Percentiles rank a stretch among this genome's conserved stretches.
Evolutionary conservation across 768 basidiomycete species (phyloP).

Genomic region (Trametes coccinea): DNA sequence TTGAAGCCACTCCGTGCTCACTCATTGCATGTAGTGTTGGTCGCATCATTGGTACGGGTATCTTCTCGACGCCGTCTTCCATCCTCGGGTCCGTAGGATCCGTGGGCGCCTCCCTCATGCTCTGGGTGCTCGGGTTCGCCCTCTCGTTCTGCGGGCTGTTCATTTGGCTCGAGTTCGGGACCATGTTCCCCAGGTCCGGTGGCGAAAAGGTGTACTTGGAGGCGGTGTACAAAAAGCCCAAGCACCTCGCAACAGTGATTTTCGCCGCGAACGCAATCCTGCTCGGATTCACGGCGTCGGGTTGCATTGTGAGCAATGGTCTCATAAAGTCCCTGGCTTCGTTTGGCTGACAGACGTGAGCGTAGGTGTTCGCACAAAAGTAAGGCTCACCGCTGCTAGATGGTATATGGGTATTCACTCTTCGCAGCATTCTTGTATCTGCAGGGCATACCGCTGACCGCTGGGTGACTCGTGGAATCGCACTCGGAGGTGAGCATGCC

Average conservation of each 20-base stretch:
- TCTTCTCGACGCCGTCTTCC: slow-evolving; percentile 62
- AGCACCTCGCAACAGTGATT: slow-evolving; percentile 36
- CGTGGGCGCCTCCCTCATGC: slow-evolving; percentile 60
- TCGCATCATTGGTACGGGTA: slow-evolving; percentile 63
- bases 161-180: slow-evolving; percentile 64
- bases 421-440: slow-evolving; percentile 45
- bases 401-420: not conserved
- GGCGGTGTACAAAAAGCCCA: slow-evolving; percentile 45
- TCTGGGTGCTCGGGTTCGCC: slow-evolving; percentile 62
- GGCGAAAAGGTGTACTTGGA: slow-evolving; percentile 67
- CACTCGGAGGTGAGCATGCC: slow-evolving; percentile 45
- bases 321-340: not conserved
- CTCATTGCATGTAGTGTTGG: slow-evolving; percentile 40
- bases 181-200: slow-evolving; percentile 62
- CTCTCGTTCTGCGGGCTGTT: slow-evolving; percentile 61
- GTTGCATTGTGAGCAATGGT: slow-evolving; percentile 28
- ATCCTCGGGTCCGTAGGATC: slow-evolving; percentile 59
- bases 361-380: slow-evolving; percentile 35
- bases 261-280: slow-evolving; percentile 38
- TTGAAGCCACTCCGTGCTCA: not conserved
- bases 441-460: slow-evolving; percentile 30
- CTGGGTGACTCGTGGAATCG: slow-evolving; percentile 61
- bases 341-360: not conserved
- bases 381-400: slow-evolving; percentile 6
- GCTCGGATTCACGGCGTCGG: slow-evolving; percentile 38